Conservation (phyloP, 1,284 basidiomycete species). For the Omphalotus olearius region DNA sequence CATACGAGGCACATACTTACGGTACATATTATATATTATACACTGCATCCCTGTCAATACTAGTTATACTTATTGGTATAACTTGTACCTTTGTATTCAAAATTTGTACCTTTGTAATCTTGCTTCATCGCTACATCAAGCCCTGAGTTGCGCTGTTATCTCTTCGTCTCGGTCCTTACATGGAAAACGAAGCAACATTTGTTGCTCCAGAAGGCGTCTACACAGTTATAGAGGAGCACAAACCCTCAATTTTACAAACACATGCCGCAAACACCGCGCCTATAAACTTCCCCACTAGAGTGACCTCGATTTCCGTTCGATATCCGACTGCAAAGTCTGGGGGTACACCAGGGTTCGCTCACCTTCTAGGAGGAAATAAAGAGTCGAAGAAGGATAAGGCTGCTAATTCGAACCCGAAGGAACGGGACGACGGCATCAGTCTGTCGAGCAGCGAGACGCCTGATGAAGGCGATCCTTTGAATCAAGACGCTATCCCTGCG, state of each 20-base stretch:
- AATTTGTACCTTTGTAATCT: too few species aligned
- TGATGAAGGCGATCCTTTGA: slow-evolving; percentile 45
- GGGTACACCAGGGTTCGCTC: slow-evolving; percentile 55
- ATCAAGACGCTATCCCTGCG: slow-evolving; percentile 30
- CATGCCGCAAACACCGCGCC: slow-evolving; percentile 43
- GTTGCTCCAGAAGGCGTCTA: slow-evolving; percentile 86
- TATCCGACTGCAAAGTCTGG: slow-evolving; percentile 56
- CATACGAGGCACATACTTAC: too few species aligned
- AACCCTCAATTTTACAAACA: slow-evolving; percentile 47
- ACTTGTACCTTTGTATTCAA: too few species aligned
- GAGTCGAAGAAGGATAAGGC: slow-evolving; percentile 57
- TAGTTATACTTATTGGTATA: too few species aligned
- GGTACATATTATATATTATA: too few species aligned
- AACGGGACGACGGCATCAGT: slow-evolving; percentile 62
- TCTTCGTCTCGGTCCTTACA: slow-evolving; percentile 21
- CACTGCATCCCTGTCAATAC: too few species aligned
- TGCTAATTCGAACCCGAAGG: slow-evolving; percentile 27
- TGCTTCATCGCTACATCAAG: too few species aligned
- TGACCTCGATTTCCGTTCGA: slow-evolving; percentile 59
- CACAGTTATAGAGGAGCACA: slow-evolving; percentile 81
- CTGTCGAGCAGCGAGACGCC: slow-evolving; percentile 73
- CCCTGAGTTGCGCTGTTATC: too few species aligned
- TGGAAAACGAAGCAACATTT: slow-evolving; percentile 80
- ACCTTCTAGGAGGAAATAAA: slow-evolving; percentile 56
- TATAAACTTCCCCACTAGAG: slow-evolving; percentile 53